These are phyloP conservation scores for Zymoseptoria crescenta DNA, from an alignment of 2,329 filamentous ascomycete genomes.

Conservation along the genomic window DNA sequence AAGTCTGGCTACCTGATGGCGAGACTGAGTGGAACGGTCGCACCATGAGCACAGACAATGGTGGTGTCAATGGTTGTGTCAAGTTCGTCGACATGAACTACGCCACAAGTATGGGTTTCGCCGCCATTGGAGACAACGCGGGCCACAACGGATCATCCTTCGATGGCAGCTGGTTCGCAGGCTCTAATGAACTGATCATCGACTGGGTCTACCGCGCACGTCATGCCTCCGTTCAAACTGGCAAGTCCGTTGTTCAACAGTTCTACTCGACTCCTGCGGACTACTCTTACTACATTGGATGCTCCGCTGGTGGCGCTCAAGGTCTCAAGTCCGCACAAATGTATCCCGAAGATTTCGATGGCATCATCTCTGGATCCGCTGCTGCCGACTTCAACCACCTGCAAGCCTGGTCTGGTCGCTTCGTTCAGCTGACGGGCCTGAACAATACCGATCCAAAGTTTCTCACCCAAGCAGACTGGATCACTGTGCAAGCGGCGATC, in stretches of 20 bases:
- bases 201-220: constrained; percentile 29
- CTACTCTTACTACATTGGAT: constrained; percentile 43
- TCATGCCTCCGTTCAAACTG: constrained; percentile 26
- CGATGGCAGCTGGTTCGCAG: constrained; percentile 25
- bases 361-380: constrained; percentile 40
- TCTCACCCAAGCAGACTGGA: constrained; percentile 35
- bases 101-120: constrained; percentile 26
- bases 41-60: constrained; percentile 30
- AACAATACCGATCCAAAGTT: constrained; percentile 35
- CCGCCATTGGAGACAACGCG: constrained; percentile 28
- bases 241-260: constrained; percentile 27
- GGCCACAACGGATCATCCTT: constrained; percentile 28
- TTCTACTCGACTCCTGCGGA: constrained; percentile 34
- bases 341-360: constrained; percentile 43
- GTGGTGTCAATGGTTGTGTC: constrained; percentile 29
- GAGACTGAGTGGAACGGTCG: constrained; percentile 27
- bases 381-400: constrained; percentile 39
- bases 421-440: constrained; percentile 35
- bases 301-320: constrained; percentile 44
- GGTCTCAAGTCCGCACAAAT: constrained; percentile 40
- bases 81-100: constrained; percentile 28
- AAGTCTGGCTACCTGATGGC: constrained; percentile 39
- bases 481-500: constrained; percentile 36
- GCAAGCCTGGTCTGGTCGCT: constrained; percentile 37
- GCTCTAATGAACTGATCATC: constrained; percentile 26